Conservation (phyloP, 768 basidiomycete genomes). For the Boletus patriciae region DNA sequence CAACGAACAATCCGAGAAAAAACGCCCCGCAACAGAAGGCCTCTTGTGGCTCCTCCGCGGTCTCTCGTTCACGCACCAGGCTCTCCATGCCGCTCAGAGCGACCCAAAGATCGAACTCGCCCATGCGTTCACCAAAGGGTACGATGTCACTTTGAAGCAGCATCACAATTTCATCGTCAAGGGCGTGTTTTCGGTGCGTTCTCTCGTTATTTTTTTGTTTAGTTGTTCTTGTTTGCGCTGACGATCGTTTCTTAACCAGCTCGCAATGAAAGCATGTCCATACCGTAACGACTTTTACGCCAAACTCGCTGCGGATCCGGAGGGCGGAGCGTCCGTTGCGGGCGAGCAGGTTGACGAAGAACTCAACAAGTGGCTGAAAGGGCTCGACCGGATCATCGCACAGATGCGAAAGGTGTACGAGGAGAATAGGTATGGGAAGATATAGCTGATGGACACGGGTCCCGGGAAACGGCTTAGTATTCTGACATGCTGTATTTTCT, state of each 20-base stretch:
- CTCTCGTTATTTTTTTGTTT: neutral
- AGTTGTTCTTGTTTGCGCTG: neutral
- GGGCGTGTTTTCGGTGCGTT: slow-evolving; percentile 57
- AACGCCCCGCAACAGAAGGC: slow-evolving; percentile 84
- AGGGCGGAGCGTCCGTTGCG: slow-evolving; percentile 47
- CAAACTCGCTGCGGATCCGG: slow-evolving; percentile 58
- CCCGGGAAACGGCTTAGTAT: neutral
- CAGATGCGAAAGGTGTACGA: slow-evolving; percentile 54
- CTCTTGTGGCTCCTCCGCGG: slow-evolving; percentile 94
- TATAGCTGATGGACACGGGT: neutral
- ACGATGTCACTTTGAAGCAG: slow-evolving; percentile 78
- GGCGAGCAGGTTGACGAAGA: slow-evolving; percentile 53
- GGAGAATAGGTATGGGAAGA: slow-evolving; percentile 54
- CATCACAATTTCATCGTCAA: slow-evolving; percentile 78
- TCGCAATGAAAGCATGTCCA: slow-evolving; percentile 63
- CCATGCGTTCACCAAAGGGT: slow-evolving; percentile 74
- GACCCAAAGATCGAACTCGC: slow-evolving; percentile 58
- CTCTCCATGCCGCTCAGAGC: slow-evolving; percentile 68
- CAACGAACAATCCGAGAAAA: slow-evolving; percentile 86
- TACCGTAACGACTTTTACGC: slow-evolving; percentile 61
- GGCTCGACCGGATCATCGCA: slow-evolving; percentile 51
- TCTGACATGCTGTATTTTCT: neutral
- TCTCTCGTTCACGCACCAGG: slow-evolving; percentile 83
- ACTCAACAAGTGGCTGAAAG: slow-evolving; percentile 59
- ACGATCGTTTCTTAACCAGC: slow-evolving; percentile 19